These are phyloP conservation scores for Piper longum DNA, from an alignment of 164 flowering plant species.

Conservation along the genomic window DNA sequence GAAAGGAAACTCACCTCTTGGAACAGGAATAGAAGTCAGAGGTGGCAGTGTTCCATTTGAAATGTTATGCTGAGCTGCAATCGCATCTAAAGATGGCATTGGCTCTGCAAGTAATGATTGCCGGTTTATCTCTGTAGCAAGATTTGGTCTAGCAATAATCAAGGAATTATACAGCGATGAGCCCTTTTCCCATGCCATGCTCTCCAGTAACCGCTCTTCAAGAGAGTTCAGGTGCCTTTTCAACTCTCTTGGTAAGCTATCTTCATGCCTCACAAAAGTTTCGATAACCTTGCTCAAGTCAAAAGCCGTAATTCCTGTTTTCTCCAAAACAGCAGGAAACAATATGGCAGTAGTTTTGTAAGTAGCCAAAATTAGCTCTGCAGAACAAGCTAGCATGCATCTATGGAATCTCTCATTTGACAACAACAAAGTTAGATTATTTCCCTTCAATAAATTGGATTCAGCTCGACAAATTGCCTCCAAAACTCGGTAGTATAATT, in stretches of 20 bases:
- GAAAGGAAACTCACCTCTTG: conserved; percentile 25
- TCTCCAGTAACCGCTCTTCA: conserved; percentile 90
- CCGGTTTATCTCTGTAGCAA: conserved; percentile 65
- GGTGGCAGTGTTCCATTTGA: conserved; percentile 31
- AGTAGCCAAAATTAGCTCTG: conserved; percentile 90
- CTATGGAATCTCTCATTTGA: conserved; percentile 95
- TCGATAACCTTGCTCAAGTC: conserved; percentile 99
- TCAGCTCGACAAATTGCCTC: conserved; percentile 89
- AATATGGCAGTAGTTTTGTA: conserved; percentile 90
- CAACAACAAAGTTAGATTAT: conserved; percentile 66
- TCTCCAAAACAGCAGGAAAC: conserved; percentile 90
- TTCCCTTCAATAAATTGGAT: conserved; percentile 54
- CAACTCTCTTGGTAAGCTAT: conserved; percentile 85
- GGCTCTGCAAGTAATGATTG: conserved; percentile 86
- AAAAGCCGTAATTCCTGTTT: conserved; percentile 96
- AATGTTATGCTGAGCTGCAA: conserved; percentile 56
- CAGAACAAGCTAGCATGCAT: conserved; percentile 98
- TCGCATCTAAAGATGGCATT: conserved; percentile 94
- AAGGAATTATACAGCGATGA: conserved; percentile 96
- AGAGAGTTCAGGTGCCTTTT: conserved; percentile 83
- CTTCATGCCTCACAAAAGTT: conserved; percentile 95
- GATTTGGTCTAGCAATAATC: conserved; percentile 68
- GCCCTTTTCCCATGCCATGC: conserved; percentile 98
- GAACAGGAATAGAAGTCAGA: conserved; percentile 16
- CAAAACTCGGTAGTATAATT: conserved; percentile 79